Evolutionary conservation across 2,329 filamentous ascomycete genomes (phyloP).

Genomic region (Penicillium expansum): DNA sequence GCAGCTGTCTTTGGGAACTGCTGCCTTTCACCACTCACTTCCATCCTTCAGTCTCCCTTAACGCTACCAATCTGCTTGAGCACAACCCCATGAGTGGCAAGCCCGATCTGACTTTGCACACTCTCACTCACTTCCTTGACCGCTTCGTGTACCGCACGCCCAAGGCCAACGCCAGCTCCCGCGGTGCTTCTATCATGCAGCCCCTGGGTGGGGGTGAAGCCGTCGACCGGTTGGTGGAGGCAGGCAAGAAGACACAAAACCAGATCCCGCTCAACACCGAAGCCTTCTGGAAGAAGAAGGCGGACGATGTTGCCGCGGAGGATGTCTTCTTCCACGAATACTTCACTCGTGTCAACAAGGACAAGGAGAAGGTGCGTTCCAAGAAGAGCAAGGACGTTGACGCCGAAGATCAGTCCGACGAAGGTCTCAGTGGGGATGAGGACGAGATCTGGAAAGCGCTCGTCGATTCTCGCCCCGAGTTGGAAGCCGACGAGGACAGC

Average conservation of each 20-base stretch:
- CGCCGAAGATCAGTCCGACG: slow-evolving; percentile 43
- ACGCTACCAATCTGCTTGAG: slow-evolving; percentile 69
- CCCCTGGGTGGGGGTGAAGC: slow-evolving; percentile 68
- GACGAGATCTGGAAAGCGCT: slow-evolving; percentile 91
- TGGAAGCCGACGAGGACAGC: slow-evolving; percentile 60
- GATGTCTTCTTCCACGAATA: slow-evolving; percentile 99
- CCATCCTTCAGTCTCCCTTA: slow-evolving; percentile 87
- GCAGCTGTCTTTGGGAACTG: slow-evolving; percentile 90
- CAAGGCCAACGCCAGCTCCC: slow-evolving; percentile 63
- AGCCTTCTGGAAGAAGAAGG: slow-evolving; percentile 85
- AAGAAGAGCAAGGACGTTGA: slow-evolving; percentile 56
- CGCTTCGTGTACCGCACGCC: slow-evolving; percentile 97
- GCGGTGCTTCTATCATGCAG: slow-evolving; percentile 94
- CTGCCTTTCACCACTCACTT: slow-evolving; percentile 75
- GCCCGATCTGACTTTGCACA: slow-evolving; percentile 85
- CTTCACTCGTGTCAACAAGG: slow-evolving; percentile 73
- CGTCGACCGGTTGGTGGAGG: slow-evolving; percentile 59
- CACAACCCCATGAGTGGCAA: slow-evolving; percentile 74
- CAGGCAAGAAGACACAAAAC: slow-evolving; percentile 56
- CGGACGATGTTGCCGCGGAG: slow-evolving; percentile 81
- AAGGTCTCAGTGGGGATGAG: slow-evolving; percentile 61
- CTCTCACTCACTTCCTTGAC: slow-evolving; percentile 91
- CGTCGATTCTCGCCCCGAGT: slow-evolving; percentile 73
- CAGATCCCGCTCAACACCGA: slow-evolving; percentile 75
- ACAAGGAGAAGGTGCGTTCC: slow-evolving; percentile 48